Conservation (phyloP, 306 rosid genomes). For the Inga leiocalycina region DNA sequence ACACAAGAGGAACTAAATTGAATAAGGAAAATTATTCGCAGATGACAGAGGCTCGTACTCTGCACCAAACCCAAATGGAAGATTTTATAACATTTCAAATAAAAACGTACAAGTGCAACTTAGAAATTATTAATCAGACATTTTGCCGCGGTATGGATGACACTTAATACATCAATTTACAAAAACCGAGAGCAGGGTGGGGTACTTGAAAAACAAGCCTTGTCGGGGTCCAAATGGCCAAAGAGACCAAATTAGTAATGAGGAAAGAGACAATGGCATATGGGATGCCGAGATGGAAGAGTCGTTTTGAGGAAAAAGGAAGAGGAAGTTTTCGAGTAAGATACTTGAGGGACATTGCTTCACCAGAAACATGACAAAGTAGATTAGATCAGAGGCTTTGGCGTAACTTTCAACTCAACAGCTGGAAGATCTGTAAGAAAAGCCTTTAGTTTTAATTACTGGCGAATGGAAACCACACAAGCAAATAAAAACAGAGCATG, state of each 20-base stretch:
- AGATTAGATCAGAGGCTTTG: constrained; percentile 19
- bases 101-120: neutral
- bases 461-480: neutral
- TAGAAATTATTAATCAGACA: neutral
- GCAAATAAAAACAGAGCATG: neutral
- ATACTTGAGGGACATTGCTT: neutral
- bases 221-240: constrained; percentile 21
- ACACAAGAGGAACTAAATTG: neutral
- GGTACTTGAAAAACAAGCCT: constrained; percentile 1
- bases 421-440: constrained; percentile 27
- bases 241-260: neutral
- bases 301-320: constrained; percentile 27
- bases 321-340: constrained; percentile 18
- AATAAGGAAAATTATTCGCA: neutral
- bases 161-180: neutral
- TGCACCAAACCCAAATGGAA: neutral
- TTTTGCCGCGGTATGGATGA: neutral
- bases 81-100: neutral
- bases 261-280: neutral
- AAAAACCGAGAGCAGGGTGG: neutral
- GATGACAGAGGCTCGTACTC: neutral
- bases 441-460: constrained; percentile 24
- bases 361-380: constrained; percentile 4
- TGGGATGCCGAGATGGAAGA: constrained; percentile 32
- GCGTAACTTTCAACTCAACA: neutral